A percentile compares a stretch with the other conserved stretches of the same genome.
Conservation (phyloP, 768 basidiomycete species). For the Tulasnella sp. region DNA sequence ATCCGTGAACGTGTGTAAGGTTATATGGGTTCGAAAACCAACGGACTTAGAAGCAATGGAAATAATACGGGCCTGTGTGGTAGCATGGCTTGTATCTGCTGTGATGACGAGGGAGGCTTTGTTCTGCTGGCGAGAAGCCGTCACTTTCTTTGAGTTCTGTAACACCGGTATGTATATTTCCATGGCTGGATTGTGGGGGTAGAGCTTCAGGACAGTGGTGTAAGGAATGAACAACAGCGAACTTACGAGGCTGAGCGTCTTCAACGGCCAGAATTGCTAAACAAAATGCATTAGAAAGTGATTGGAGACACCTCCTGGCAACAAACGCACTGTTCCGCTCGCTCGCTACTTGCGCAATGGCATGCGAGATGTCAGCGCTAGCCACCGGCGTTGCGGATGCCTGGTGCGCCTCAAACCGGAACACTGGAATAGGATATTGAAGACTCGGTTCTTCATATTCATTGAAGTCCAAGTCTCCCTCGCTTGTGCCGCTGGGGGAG, state of each 20-base stretch:
- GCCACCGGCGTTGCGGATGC: neutral
- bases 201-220: neutral
- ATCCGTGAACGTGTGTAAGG: neutral
- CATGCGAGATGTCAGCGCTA: neutral
- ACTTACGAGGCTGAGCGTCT: neutral
- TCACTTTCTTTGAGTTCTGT: neutral
- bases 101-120: neutral
- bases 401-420: neutral
- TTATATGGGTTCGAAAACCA: neutral
- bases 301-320: neutral
- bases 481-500: neutral
- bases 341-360: neutral
- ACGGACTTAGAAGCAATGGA: constrained; percentile 2
- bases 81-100: neutral
- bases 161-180: neutral
- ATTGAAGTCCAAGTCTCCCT: neutral
- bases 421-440: neutral
- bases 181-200: neutral
- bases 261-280: neutral
- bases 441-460: neutral
- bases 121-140: neutral
- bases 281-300: neutral
- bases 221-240: neutral
- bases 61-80: neutral
- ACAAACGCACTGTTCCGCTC: constrained; percentile 6